Percentiles rank a stretch among this genome's conserved stretches.
Evolutionary conservation across 495 filamentous ascomycete genomes (phyloP).

Genomic region (Podospora appendiculata): DNA sequence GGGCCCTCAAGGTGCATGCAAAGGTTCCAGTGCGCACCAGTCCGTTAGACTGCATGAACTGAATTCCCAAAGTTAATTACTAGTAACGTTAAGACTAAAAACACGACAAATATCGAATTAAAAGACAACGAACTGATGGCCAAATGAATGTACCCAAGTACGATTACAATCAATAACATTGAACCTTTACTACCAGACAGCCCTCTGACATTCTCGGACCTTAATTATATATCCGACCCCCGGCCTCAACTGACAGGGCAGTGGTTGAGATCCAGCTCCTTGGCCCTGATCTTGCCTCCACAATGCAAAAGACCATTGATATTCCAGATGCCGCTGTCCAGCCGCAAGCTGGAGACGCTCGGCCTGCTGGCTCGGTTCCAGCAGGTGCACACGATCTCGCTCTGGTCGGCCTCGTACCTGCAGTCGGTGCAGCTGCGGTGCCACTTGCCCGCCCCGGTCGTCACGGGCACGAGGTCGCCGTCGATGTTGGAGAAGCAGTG

Average conservation of each 20-base stretch:
- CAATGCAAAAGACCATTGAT: neutral
- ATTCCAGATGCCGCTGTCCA: constrained; percentile 1
- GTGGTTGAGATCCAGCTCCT: neutral
- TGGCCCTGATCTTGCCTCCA: neutral
- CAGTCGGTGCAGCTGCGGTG: neutral
- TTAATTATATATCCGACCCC: too few species aligned
- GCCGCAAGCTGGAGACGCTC: neutral
- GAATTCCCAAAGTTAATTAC: too few species aligned
- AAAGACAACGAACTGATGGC: neutral
- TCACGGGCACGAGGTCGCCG: neutral
- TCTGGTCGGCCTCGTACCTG: neutral
- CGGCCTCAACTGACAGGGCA: neutral
- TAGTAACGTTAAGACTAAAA: too few species aligned
- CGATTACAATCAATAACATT: neutral
- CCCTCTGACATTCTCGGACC: neutral
- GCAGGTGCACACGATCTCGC: constrained; percentile 1
- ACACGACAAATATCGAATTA: too few species aligned
- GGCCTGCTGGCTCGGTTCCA: neutral
- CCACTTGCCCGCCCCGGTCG: neutral
- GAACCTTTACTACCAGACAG: neutral
- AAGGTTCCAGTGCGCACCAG: too few species aligned
- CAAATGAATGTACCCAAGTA: neutral
- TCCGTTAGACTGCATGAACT: too few species aligned
- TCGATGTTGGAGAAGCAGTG: constrained; percentile 1
- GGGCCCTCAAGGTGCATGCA: too few species aligned